A percentile compares a stretch with the other conserved stretches of the same genome.
Evolutionary conservation across 208 protist species (phyloP).

Genomic region (Crithidia brevicula): DNA sequence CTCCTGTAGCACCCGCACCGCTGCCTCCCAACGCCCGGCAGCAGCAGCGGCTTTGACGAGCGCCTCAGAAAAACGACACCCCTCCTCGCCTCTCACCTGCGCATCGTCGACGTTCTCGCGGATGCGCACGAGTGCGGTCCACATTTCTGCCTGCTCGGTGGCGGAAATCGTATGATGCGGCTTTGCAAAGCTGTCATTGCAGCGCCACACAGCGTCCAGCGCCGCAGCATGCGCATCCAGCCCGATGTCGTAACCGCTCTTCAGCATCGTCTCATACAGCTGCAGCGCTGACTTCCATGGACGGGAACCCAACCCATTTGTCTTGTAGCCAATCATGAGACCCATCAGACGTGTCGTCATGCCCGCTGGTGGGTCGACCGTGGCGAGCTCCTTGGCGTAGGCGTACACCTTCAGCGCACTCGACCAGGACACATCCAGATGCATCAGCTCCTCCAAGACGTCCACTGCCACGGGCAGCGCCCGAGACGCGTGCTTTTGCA

Average conservation of each 20-base stretch:
- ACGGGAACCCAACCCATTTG: conserved; percentile 64
- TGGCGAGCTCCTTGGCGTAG: conserved; percentile 33
- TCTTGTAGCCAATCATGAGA: conserved; percentile 81
- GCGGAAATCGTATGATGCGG: conserved; percentile 29
- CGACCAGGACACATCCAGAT: conserved; percentile 77
- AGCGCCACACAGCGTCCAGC: conserved; percentile 84
- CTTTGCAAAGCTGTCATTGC: conserved; percentile 64
- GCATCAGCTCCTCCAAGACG: conserved; percentile 59
- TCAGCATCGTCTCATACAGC: conserved; percentile 52
- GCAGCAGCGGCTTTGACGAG: conserved; percentile 68
- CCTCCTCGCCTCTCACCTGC: conserved; percentile 64
- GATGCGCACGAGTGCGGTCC: conserved; percentile 36
- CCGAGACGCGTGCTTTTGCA: conserved; percentile 35
- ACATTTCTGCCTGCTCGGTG: conserved; percentile 36
- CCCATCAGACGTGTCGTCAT: conserved; percentile 77
- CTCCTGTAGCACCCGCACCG: conserved; percentile 51
- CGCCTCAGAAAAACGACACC: conserved; percentile 76
- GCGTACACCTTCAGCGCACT: conserved; percentile 57
- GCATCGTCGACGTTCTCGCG: conserved; percentile 34
- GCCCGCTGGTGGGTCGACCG: conserved; percentile 47
- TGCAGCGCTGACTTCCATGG: conserved; percentile 64
- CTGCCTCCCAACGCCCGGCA: conserved; percentile 57
- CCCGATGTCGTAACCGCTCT: conserved; percentile 59
- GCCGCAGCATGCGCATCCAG: conserved; percentile 72
- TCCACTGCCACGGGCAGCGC: conserved; percentile 39